phyloP scores from a whole-genome alignment of 306 rosid genomes.

The Casuarina glauca region DNA sequence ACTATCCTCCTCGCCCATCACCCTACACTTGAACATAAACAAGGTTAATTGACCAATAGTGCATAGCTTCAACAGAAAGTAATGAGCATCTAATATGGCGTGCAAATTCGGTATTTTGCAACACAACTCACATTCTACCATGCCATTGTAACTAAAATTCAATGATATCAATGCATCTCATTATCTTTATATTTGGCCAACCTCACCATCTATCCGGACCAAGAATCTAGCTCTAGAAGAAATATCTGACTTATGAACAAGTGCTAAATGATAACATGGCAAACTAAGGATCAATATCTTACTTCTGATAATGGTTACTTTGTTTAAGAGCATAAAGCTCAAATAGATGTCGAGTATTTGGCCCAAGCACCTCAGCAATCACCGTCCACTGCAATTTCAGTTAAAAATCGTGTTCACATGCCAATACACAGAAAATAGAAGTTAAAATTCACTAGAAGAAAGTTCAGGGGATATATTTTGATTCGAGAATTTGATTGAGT shows the following conservation, averaged over 20 bases:
- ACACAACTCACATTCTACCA: not conserved
- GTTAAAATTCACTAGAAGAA: constrained; percentile 2
- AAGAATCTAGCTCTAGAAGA: not conserved
- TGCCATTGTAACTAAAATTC: not conserved
- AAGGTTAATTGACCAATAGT: constrained; percentile 7
- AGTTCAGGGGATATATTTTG: not conserved
- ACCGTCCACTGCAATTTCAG: constrained; percentile 73
- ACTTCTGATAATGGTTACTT: constrained; percentile 59
- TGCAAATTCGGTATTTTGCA: constrained; percentile 9
- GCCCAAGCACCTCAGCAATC: constrained; percentile 80
- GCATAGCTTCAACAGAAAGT: constrained; percentile 13
- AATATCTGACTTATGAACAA: not conserved
- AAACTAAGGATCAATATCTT: constrained; percentile 44
- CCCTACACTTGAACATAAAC: constrained; percentile 48
- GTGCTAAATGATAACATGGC: constrained; percentile 7
- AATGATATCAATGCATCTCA: not conserved
- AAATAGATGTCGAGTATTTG: constrained; percentile 83
- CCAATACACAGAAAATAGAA: not conserved
- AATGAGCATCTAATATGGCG: constrained; percentile 1
- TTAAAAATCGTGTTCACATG: constrained; percentile 15
- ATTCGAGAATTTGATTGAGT: not conserved
- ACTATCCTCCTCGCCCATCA: constrained; percentile 46
- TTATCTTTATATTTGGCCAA: not conserved
- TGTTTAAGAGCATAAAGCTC: constrained; percentile 92
- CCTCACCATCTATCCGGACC: not conserved